A percentile compares a stretch with the other conserved stretches of the same genome.
Conservation (phyloP, 257 asterid species). For the Ajuga chamaepitys region DNA sequence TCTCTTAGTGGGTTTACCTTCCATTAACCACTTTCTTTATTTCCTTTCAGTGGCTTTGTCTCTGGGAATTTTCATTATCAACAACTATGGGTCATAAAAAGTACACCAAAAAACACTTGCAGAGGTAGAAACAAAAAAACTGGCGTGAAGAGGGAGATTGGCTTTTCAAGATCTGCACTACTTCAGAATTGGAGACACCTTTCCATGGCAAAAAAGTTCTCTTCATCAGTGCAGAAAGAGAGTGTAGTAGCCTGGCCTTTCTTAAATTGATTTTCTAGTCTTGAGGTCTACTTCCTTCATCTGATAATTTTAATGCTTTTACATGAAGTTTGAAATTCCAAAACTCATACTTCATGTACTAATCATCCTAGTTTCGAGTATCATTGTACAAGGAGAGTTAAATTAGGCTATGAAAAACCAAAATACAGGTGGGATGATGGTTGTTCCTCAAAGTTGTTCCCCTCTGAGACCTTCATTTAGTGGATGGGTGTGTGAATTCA, state of each 20-base stretch:
- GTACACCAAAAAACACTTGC: slow-evolving; percentile 46
- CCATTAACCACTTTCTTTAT: too few relatives aligned
- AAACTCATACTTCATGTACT: neutral
- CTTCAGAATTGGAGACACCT: neutral
- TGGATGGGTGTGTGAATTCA: slow-evolving; percentile 29
- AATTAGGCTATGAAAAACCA: neutral
- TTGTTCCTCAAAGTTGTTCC: neutral
- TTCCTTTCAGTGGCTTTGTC: too few relatives aligned
- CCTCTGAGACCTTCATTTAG: neutral
- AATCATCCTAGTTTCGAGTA: too few relatives aligned
- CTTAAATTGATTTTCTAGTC: neutral
- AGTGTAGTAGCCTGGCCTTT: neutral
- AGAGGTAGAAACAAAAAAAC: slow-evolving; percentile 67
- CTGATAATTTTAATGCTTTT: neutral
- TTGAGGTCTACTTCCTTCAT: neutral
- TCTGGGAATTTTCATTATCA: too few relatives aligned
- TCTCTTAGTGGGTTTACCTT: too few relatives aligned
- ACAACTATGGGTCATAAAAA: too few relatives aligned
- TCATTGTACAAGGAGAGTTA: neutral
- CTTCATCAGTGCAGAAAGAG: neutral
- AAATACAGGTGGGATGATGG: neutral
- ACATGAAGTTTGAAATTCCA: neutral
- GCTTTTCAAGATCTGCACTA: neutral
- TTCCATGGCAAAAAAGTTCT: neutral
- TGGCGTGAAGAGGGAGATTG: slow-evolving; percentile 30